Conservation (phyloP, 2,329 filamentous ascomycete species). For the Teratosphaeria pseudoeucalypti region DNA sequence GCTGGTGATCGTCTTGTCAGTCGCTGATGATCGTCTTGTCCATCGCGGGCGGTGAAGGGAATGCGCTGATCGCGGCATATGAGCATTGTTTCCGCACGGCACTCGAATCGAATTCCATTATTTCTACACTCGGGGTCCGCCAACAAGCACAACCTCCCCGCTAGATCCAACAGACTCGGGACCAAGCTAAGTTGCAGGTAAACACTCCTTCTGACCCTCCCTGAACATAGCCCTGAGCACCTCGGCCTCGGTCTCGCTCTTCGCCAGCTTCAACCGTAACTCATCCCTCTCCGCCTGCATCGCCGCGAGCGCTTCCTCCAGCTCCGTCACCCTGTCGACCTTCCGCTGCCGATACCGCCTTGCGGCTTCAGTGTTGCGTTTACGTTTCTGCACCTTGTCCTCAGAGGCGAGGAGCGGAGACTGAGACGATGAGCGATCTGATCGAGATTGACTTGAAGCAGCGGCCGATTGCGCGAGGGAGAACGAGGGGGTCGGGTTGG, state of each 20-base stretch:
- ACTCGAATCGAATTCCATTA: not conserved
- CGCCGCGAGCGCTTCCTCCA: constrained; percentile 50
- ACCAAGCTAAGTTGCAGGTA: not conserved
- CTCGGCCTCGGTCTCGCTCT: constrained; percentile 55
- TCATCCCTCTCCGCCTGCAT: constrained; percentile 54
- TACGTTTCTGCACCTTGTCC: constrained; percentile 42
- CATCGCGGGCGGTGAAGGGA: too few relatives aligned
- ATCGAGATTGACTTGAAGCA: not conserved
- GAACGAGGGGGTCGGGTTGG: not conserved
- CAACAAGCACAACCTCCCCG: not conserved
- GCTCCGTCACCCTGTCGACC: constrained; percentile 52
- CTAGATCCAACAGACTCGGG: not conserved
- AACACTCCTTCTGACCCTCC: not conserved
- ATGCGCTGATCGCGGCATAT: too few relatives aligned
- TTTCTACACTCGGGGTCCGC: not conserved
- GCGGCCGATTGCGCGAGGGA: not conserved
- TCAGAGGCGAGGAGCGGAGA: not conserved
- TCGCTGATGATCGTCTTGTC: too few relatives aligned
- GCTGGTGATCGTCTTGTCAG: too few relatives aligned
- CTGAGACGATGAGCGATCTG: not conserved
- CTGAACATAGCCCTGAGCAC: constrained; percentile 34
- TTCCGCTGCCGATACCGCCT: constrained; percentile 62
- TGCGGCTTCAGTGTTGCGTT: constrained; percentile 61
- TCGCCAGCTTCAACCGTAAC: constrained; percentile 50
- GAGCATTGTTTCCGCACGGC: too few relatives aligned